Conservation (phyloP, 2,329 filamentous ascomycete species). For the Fusarium albosuccineum region DNA sequence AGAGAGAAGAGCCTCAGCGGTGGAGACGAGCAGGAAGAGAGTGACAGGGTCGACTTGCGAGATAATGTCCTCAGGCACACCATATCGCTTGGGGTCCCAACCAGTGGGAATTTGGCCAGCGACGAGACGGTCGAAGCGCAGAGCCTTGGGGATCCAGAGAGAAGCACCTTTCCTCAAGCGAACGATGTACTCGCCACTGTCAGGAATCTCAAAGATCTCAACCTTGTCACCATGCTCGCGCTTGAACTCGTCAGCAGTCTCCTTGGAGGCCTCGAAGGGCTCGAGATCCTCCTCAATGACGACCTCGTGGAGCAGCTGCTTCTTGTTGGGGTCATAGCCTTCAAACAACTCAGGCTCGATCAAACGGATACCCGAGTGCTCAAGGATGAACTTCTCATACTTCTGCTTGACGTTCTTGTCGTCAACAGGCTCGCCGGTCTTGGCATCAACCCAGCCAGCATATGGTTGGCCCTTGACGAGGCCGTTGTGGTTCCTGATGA, state of each 20-base stretch:
- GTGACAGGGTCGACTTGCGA: conserved; percentile 97
- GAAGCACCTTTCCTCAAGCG: conserved; percentile 96
- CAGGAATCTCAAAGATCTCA: conserved; percentile 94
- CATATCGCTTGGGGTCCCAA: conserved; percentile 97
- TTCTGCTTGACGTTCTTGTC: conserved; percentile 98
- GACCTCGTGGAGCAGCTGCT: conserved; percentile 97
- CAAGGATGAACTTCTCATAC: conserved; percentile 96
- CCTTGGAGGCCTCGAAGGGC: conserved; percentile 96
- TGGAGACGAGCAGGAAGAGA: conserved; percentile 93
- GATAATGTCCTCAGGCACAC: conserved; percentile 97
- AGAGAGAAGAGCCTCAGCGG: conserved; percentile 89
- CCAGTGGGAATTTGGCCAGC: conserved; percentile 97
- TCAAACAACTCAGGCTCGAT: conserved; percentile 98
- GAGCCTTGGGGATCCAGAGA: conserved; percentile 95
- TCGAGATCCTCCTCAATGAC: conserved; percentile 98
- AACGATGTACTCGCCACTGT: conserved; percentile 94
- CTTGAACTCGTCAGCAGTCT: conserved; percentile 97
- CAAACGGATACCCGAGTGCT: conserved; percentile 96
- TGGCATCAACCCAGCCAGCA: conserved; percentile 95
- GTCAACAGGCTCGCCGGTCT: conserved; percentile 94
- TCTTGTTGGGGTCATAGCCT: conserved; percentile 98
- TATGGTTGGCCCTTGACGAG: conserved; percentile 96
- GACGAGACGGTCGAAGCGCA: conserved; percentile 96
- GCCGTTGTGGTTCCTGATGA: conserved; percentile 99
- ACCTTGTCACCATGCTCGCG: conserved; percentile 97